Evolutionary conservation across 441 rosid genomes (phyloP).

Genomic region (Erysimum pusillum): DNA sequence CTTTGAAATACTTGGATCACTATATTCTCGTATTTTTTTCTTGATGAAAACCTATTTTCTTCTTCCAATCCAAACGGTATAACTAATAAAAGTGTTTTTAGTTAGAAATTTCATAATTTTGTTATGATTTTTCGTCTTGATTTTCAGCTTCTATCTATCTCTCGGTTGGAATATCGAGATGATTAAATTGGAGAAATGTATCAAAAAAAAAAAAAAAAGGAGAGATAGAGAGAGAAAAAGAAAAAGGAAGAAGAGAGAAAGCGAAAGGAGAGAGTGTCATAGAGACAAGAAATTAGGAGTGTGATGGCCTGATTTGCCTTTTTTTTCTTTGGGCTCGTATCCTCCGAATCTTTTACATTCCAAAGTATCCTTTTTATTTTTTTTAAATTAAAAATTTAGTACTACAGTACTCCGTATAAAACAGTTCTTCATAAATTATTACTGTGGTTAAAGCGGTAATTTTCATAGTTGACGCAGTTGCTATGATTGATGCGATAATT

Average conservation of each 20-base stretch:
- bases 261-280: conserved; percentile 45
- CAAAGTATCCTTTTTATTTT: conserved; percentile 44
- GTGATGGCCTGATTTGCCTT: conserved; percentile 8
- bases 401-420: too few relatives aligned
- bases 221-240: conserved; percentile 3
- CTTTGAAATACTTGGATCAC: conserved; percentile 16
- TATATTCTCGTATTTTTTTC: not conserved
- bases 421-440: not conserved
- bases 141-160: not conserved
- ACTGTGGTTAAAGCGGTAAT: conserved; percentile 31
- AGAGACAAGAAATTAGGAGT: conserved; percentile 40
- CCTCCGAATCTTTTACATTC: conserved; percentile 78
- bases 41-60: not conserved
- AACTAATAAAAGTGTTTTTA: not conserved
- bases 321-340: conserved; percentile 18
- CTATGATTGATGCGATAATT: conserved; percentile 47
- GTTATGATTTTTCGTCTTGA: not conserved
- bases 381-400: too few relatives aligned
- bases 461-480: conserved; percentile 27
- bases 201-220: conserved; percentile 34
- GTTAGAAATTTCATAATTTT: not conserved
- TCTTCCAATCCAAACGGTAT: not conserved
- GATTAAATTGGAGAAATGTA: not conserved
- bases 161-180: conserved; percentile 28
- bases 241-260: conserved; percentile 48